Percentiles rank a stretch among this genome's conserved stretches.
phyloP scores from a whole-genome alignment of 2,329 filamentous ascomycete genomes.

The Colletotrichum australisinense region DNA sequence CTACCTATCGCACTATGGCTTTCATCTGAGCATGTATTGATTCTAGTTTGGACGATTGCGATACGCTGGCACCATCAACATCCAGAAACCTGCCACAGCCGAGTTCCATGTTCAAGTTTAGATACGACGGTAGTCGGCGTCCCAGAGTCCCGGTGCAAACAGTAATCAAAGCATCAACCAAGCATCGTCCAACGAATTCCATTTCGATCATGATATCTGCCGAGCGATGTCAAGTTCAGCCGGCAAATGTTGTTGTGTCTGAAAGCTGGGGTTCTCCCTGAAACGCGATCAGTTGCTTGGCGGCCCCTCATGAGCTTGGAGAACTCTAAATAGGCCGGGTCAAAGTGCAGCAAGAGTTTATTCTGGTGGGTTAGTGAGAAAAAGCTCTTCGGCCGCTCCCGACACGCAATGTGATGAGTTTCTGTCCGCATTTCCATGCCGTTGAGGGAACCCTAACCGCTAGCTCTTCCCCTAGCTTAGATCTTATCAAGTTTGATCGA shows the following conservation, averaged over 20 bases:
- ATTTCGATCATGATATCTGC: neutral
- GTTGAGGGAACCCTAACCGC: neutral
- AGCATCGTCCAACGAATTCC: too few species aligned
- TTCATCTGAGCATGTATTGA: neutral
- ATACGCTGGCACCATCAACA: neutral
- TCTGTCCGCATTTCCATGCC: neutral
- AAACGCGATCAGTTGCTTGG: neutral
- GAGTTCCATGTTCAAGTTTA: neutral
- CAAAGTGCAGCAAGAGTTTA: neutral
- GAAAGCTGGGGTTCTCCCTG: neutral
- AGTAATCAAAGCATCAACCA: too few species aligned
- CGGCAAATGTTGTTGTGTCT: neutral
- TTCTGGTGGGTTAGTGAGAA: neutral
- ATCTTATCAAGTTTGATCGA: neutral
- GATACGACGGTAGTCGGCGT: neutral
- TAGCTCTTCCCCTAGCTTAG: neutral
- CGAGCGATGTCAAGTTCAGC: neutral
- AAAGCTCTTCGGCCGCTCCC: constrained; percentile 1
- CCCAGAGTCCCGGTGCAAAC: neutral
- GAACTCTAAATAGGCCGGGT: neutral
- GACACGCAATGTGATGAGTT: neutral
- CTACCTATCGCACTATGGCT: too few species aligned
- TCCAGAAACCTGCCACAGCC: too few species aligned
- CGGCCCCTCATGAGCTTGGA: neutral
- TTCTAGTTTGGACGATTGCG: neutral